Percentiles rank a stretch among this genome's conserved stretches.
Conservation (phyloP, 2,329 filamentous ascomycete species). For the Pseudocercospora cruenta region DNA sequence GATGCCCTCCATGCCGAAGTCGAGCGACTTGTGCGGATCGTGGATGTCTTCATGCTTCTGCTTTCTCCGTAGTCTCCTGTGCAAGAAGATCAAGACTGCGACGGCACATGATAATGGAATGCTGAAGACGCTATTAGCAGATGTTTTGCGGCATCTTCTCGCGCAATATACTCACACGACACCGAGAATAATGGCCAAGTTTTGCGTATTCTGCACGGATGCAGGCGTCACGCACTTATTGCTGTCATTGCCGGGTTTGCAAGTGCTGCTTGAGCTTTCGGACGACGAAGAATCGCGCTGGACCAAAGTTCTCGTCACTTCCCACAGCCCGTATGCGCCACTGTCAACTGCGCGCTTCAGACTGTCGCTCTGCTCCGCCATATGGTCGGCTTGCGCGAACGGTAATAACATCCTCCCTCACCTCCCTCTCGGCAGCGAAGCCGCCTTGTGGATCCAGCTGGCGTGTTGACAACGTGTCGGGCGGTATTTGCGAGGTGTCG, state of each 20-base stretch:
- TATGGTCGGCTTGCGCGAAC: not conserved
- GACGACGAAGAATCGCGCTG: conserved; percentile 22
- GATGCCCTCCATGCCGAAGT: conserved; percentile 77
- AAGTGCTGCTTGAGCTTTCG: conserved; percentile 28
- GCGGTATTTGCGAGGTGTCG: not conserved
- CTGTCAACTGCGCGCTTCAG: conserved; percentile 26
- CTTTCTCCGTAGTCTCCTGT: conserved; percentile 75
- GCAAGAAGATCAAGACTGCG: conserved; percentile 72
- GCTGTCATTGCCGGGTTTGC: conserved; percentile 31
- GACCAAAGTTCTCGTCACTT: conserved; percentile 30
- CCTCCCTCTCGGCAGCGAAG: conserved; percentile 1
- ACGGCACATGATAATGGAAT: conserved; percentile 73
- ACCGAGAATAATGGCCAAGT: conserved; percentile 39
- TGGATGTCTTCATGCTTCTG: conserved; percentile 76
- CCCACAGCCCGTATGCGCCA: conserved; percentile 25
- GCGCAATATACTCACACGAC: conserved; percentile 37
- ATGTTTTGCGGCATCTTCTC: not conserved
- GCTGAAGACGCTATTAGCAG: conserved; percentile 53
- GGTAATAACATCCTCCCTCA: conserved; percentile 15
- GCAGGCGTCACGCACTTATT: conserved; percentile 36
- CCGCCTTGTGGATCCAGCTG: conserved; percentile 12
- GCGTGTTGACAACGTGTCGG: not conserved
- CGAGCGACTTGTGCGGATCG: conserved; percentile 87
- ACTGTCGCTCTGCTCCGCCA: conserved; percentile 15
- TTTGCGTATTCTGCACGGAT: conserved; percentile 30